These are phyloP conservation scores for Serendipita sp. DNA, from an alignment of 768 basidiomycete genomes.

Conservation along the genomic window DNA sequence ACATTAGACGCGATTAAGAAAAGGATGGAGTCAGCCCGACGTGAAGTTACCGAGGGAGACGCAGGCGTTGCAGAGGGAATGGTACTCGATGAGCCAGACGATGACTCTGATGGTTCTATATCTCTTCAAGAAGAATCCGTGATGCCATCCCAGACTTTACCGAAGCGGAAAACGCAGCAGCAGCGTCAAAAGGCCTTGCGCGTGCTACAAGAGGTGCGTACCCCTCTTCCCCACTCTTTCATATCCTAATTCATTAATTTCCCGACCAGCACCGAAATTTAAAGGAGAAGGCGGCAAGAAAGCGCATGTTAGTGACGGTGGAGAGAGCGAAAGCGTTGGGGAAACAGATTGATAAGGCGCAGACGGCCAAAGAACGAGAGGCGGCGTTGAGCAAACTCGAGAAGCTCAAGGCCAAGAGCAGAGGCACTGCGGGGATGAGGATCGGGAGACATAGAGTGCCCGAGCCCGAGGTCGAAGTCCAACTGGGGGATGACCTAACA, in stretches of 20 bases:
- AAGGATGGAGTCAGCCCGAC: conserved; percentile 35
- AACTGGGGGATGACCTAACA: conserved; percentile 76
- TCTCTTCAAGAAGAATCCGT: conserved; percentile 16
- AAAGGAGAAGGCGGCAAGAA: conserved; percentile 39
- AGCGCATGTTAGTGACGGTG: conserved; percentile 45
- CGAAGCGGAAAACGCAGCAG: conserved; percentile 39
- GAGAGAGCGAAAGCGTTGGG: conserved; percentile 38
- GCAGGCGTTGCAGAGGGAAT: conserved; percentile 43
- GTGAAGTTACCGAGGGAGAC: conserved; percentile 18
- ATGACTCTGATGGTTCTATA: conserved; percentile 13
- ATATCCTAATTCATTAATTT: background rate
- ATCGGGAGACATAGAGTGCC: conserved; percentile 69
- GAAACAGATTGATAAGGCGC: conserved; percentile 24
- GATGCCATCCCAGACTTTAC: conserved; percentile 26
- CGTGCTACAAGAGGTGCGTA: conserved; percentile 43
- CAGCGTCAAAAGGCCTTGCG: conserved; percentile 55
- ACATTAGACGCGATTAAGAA: conserved; percentile 36
- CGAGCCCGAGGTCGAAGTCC: conserved; percentile 56
- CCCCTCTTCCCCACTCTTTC: background rate
- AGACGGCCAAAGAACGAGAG: conserved; percentile 23
- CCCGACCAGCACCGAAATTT: conserved; percentile 43
- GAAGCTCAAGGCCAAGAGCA: conserved; percentile 27
- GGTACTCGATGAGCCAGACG: conserved; percentile 34
- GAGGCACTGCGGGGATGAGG: conserved; percentile 54
- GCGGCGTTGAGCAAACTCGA: conserved; percentile 27